Percentiles rank a stretch among this genome's conserved stretches.
Evolutionary conservation across 495 filamentous ascomycete species (phyloP).

Genomic region (Delitschia confertaspora): DNA sequence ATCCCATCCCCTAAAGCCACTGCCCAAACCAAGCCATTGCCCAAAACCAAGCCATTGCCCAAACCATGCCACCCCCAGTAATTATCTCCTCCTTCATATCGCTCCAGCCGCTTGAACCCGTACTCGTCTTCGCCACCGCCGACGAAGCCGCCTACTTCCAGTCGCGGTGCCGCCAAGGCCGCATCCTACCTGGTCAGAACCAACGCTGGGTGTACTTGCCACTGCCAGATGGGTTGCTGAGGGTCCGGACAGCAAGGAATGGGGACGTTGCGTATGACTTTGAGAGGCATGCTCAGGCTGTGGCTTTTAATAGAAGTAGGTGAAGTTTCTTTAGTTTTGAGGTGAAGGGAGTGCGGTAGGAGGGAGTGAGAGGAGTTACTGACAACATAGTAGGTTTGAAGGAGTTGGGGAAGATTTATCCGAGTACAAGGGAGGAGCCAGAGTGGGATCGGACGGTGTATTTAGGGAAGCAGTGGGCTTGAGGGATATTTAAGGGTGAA

Average conservation of each 20-base stretch:
- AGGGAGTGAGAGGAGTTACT: no score
- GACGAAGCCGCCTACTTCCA: constrained; percentile 16
- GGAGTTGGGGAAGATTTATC: constrained; percentile 8
- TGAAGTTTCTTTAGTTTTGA: no score
- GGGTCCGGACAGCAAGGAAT: constrained; percentile 7
- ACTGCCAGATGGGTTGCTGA: constrained; percentile 10
- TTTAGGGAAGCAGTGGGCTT: constrained; percentile 6
- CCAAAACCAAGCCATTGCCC: background rate
- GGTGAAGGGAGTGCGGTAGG: no score
- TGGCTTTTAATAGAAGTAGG: constrained; percentile 10
- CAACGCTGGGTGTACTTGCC: constrained; percentile 13
- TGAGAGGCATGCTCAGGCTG: constrained; percentile 8
- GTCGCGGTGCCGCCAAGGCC: constrained; percentile 12
- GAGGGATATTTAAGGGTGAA: no score
- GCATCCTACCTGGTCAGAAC: constrained; percentile 8
- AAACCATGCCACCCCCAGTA: constrained; percentile 4
- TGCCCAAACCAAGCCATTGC: background rate
- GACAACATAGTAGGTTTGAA: no score
- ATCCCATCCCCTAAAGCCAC: background rate
- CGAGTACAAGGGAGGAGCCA: constrained; percentile 12
- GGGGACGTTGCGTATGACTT: constrained; percentile 17
- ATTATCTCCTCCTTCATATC: constrained; percentile 12
- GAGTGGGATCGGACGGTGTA: constrained; percentile 10
- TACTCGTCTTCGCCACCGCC: constrained; percentile 9
- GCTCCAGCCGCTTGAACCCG: constrained; percentile 10